These are phyloP conservation scores for Neurospora sp. DNA, from an alignment of 495 filamentous ascomycete genomes.

Conservation along the genomic window DNA sequence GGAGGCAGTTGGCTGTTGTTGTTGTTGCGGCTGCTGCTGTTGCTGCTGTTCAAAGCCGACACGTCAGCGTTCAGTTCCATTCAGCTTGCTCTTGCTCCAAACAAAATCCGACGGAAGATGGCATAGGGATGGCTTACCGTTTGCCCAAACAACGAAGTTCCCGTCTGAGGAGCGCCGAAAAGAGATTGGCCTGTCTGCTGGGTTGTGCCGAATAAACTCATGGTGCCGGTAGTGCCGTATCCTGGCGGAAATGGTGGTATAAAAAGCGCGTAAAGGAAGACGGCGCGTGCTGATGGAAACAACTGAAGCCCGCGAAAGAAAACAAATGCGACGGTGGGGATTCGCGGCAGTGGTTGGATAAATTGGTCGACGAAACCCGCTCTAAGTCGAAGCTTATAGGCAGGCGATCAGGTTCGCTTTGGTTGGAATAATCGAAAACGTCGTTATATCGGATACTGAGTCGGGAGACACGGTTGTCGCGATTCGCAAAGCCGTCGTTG, in stretches of 20 bases:
- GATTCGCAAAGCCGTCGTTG: background rate
- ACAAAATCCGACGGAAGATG: background rate
- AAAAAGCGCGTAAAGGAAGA: background rate
- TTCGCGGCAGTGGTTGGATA: background rate
- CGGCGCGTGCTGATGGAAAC: background rate
- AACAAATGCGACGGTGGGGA: background rate
- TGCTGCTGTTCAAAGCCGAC: constrained; percentile 14
- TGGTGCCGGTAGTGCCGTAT: background rate
- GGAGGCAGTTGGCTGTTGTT: constrained; percentile 15
- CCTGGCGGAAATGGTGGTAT: background rate
- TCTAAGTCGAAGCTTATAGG: background rate
- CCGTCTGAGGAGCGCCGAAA: background rate
- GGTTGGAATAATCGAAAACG: background rate
- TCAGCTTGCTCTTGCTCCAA: background rate
- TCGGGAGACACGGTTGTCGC: background rate
- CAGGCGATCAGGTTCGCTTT: background rate
- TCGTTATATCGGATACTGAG: background rate
- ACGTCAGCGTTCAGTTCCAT: background rate
- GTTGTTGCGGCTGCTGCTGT: constrained; percentile 26
- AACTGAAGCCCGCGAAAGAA: background rate
- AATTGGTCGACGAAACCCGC: background rate
- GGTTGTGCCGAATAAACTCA: background rate
- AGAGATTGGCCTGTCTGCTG: background rate
- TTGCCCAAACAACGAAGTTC: background rate
- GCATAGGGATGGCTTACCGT: background rate